These are phyloP conservation scores for Fusarium temperatum DNA, from an alignment of 2,329 filamentous ascomycete genomes.

Conservation along the genomic window DNA sequence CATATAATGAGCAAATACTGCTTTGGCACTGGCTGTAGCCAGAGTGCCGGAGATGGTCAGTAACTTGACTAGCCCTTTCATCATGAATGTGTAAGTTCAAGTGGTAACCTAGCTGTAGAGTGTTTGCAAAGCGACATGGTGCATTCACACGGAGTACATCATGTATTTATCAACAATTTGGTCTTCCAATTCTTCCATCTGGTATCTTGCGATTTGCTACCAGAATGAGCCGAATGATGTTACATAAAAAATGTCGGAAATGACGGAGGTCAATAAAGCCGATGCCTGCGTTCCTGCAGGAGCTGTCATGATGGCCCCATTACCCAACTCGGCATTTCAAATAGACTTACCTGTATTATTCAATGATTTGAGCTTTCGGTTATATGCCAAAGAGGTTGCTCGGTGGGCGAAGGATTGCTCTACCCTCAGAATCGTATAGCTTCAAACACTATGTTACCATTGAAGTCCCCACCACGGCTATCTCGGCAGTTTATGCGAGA, in stretches of 20 bases:
- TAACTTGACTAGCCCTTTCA: not conserved
- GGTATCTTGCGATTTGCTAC: too few relatives aligned
- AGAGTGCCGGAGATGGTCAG: not conserved
- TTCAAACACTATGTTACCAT: not conserved
- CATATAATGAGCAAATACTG: not conserved
- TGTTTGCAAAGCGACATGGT: not conserved
- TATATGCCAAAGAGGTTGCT: not conserved
- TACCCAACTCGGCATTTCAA: not conserved
- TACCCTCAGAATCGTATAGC: not conserved
- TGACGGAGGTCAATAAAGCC: not conserved
- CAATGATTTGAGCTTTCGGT: not conserved
- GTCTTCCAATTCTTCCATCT: too few relatives aligned
- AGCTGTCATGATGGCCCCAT: too few relatives aligned
- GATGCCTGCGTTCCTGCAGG: not conserved
- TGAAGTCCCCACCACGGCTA: not conserved
- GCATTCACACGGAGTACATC: too few relatives aligned
- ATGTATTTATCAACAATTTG: too few relatives aligned
- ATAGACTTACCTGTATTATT: not conserved
- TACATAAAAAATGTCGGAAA: not conserved
- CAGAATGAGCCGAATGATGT: not conserved
- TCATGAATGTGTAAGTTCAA: not conserved
- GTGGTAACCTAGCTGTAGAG: accelerated
- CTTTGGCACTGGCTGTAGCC: not conserved
- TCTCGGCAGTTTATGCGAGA: not conserved
- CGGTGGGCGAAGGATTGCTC: not conserved